Evolutionary conservation across 306 rosid species (phyloP), one percentile per base, ranked within the genome.

Genomic region (Vigna hirtella): DNA sequence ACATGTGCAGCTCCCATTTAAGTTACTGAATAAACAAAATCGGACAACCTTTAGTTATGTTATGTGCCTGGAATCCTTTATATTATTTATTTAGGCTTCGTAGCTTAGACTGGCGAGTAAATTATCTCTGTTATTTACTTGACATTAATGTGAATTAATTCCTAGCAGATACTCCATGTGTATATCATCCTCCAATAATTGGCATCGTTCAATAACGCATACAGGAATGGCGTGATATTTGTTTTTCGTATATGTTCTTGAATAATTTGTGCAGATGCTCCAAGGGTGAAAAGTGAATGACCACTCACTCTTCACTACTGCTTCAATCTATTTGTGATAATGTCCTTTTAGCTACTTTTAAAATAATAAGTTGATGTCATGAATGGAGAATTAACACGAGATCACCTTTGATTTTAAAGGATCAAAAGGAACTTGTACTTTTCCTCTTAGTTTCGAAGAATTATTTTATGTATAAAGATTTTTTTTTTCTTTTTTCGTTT

Each of bases 1-100:
- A 91, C 97, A 24, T 91, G 97, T 76, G 94, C 94, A 13, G 89
- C 97, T 14, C 97, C 97, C 64, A 91, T 88, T 51, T 90, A 79
- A 77, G 70, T 72, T 18, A 10, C 53, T 7, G 14, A 72, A 55
- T 12, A 13, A 7, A 38, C 56, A 38, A 36, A 30, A 57, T 20
- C 63, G 32, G 52, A 43, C 30, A 5, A 48, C 22, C 51, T 50
- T 63, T 64, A 73, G 69, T 66, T 56, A 77, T 78, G 28, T 52
- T 70, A 38, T 51, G 4, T 56, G 26, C 28, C 28, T 18, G 59
- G 10, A 53, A 9, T 22, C 36, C 76, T 12, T 7, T 7, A 1
- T n/a, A 2, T 17, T 55, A 55, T 82, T 85, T 70, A 67, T 77
- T 71, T 79, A 66, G 85, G 76, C 42, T 56, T 73, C 26, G 52